A percentile compares a stretch with the other conserved stretches of the same genome.
Conservation (phyloP, 108 stramenopile species). For the Stephanodiscus minutulus region DNA sequence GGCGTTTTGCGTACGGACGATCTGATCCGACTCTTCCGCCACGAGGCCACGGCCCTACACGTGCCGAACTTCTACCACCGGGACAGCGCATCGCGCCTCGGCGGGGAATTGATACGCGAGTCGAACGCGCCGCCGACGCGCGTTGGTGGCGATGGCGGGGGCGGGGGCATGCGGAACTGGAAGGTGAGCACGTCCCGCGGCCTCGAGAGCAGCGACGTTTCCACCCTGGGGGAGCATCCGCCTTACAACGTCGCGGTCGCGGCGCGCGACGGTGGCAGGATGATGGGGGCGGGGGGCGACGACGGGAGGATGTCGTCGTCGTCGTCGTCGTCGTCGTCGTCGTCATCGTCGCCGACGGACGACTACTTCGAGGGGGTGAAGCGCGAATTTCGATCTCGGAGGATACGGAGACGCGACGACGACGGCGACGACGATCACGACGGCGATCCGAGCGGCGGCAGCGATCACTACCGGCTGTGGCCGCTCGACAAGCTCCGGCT, state of each 20-base stretch:
- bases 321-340: neutral
- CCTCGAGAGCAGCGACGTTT: constrained; percentile 80
- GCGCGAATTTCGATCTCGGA: constrained; percentile 60
- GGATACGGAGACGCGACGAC: constrained; percentile 7
- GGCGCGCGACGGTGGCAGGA: neutral
- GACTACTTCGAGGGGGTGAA: constrained; percentile 72
- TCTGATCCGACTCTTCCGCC: constrained; percentile 52
- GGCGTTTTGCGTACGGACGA: constrained; percentile 40
- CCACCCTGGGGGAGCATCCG: constrained; percentile 72
- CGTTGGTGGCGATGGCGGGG: constrained; percentile 22
- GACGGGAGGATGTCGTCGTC: no score
- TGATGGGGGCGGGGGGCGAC: neutral
- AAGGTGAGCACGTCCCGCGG: constrained; percentile 69
- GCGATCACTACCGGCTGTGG: constrained; percentile 58
- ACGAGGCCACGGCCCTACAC: constrained; percentile 72
- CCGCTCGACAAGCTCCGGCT: constrained; percentile 79
- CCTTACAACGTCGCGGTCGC: constrained; percentile 85
- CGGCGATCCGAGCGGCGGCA: constrained; percentile 5
- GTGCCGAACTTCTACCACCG: constrained; percentile 65
- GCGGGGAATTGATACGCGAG: constrained; percentile 56
- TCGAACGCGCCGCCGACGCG: constrained; percentile 20
- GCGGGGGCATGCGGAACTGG: constrained; percentile 58
- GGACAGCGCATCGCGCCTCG: constrained; percentile 52
- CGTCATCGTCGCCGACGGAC: constrained; percentile 36
- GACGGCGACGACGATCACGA: neutral